phyloP scores from a whole-genome alignment of 129 eudicot species.

The Apium graveolens region DNA sequence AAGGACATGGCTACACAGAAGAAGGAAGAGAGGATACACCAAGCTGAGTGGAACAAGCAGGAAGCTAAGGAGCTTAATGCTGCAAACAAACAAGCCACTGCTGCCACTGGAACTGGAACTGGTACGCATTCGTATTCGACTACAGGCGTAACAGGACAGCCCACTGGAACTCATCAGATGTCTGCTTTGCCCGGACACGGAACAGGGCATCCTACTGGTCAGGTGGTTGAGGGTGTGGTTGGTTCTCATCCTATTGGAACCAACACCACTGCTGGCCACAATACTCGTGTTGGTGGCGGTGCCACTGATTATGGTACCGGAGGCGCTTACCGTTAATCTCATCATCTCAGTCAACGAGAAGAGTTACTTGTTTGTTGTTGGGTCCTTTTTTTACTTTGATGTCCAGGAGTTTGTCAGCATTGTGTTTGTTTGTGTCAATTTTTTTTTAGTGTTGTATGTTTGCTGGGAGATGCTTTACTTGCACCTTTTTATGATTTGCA shows the following conservation, averaged over 20 bases:
- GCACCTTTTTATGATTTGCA: background rate
- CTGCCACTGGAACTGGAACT: conserved; percentile 22
- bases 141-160: conserved; percentile 34
- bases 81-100: conserved; percentile 32
- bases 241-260: conserved; percentile 49
- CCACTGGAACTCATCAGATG: conserved; percentile 57
- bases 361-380: background rate
- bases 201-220: conserved; percentile 38
- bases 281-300: conserved; percentile 41
- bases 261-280: conserved; percentile 41
- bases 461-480: background rate
- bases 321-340: conserved; percentile 31
- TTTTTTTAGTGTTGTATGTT: background rate
- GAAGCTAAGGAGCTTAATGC: conserved; percentile 41
- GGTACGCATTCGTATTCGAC: conserved; percentile 42
- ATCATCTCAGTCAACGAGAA: too few relatives aligned
- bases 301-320: conserved; percentile 43
- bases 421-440: background rate
- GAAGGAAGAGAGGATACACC: conserved; percentile 39
- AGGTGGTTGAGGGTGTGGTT: conserved; percentile 50
- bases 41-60: conserved; percentile 56
- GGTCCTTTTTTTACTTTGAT: background rate
- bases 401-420: background rate
- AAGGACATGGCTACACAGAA: conserved; percentile 56
- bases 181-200: conserved; percentile 85